Evolutionary conservation across 345 rosid species (phyloP).

Genomic region (Eucalyptus tenuipes): DNA sequence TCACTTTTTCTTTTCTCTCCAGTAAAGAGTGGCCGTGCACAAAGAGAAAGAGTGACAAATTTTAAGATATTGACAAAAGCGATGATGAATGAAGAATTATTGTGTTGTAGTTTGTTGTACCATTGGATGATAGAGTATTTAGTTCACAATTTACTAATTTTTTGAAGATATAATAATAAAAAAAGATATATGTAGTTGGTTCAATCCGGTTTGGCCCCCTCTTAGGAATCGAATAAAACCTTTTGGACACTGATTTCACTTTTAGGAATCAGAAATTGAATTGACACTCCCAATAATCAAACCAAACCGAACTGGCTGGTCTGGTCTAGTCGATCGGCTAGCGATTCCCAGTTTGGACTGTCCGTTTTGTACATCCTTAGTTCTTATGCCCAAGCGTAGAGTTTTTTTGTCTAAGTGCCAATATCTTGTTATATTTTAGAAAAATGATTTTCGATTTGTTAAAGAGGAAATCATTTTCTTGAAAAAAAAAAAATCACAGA

Average conservation of each 20-base stretch:
- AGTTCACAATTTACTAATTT: too few relatives aligned
- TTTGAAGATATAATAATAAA: not conserved
- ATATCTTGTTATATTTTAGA: fast-evolving
- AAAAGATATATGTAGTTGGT: not conserved
- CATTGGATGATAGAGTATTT: too few relatives aligned
- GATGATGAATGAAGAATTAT: too few relatives aligned
- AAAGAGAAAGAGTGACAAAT: fast-evolving
- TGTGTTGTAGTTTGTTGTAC: too few relatives aligned
- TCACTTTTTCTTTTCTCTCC: fast-evolving
- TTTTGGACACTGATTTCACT: fast-evolving
- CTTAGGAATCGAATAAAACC: fast-evolving
- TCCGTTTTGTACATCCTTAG: fast-evolving
- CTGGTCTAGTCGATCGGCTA: fast-evolving
- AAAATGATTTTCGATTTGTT: not conserved
- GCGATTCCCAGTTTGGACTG: fast-evolving
- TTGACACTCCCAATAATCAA: fast-evolving
- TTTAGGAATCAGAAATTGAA: fast-evolving
- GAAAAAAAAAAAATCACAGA: fast-evolving
- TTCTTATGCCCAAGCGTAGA: fast-evolving
- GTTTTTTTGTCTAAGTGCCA: fast-evolving
- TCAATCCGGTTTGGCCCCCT: fast-evolving
- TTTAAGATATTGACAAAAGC: fast-evolving
- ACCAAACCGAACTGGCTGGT: fast-evolving
- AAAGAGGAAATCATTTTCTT: fast-evolving
- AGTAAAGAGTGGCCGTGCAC: fast-evolving